These are phyloP conservation scores for Vanrija sp. DNA, from an alignment of 1,284 basidiomycete genomes.

Conservation along the genomic window DNA sequence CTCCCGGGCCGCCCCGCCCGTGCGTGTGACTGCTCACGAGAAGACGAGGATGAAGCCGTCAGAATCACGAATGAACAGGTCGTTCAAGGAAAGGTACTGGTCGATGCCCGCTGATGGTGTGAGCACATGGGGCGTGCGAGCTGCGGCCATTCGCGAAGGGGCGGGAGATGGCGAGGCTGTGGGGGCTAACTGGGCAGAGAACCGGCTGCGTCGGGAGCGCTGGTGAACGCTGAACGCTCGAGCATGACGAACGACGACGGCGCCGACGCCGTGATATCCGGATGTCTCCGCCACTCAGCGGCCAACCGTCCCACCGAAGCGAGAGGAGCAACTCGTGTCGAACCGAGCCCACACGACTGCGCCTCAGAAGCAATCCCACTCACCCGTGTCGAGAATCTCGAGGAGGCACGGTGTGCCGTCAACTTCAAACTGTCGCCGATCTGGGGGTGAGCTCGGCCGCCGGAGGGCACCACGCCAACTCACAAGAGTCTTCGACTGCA, in stretches of 20 bases:
- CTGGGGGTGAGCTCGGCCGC: slow-evolving; percentile 6
- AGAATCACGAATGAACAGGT: slow-evolving; percentile 33
- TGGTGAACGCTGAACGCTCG: no score
- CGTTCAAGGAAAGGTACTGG: slow-evolving; percentile 33
- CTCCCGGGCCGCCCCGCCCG: no score
- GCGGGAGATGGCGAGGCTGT: no score
- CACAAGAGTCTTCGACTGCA: slow-evolving; percentile 39
- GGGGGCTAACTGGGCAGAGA: no score
- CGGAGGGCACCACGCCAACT: not conserved
- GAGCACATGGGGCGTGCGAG: no score
- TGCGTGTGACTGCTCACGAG: slow-evolving; percentile 19
- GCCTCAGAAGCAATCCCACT: not conserved
- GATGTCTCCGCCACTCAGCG: no score
- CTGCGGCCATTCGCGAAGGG: no score
- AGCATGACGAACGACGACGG: no score
- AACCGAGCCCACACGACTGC: not conserved
- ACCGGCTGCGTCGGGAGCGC: not conserved
- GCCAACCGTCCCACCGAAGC: no score
- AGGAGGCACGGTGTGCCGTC: slow-evolving; percentile 33
- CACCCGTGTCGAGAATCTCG: slow-evolving; percentile 41
- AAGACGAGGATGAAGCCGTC: slow-evolving; percentile 43
- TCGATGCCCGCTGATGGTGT: slow-evolving; percentile 31
- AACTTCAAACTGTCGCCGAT: slow-evolving; percentile 36
- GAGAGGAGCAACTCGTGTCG: no score
- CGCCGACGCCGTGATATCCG: no score